A percentile compares a stretch with the other conserved stretches of the same genome.
Conservation (phyloP, 108 stramenopile genomes). For the Pseudonitzschia pungens region DNA sequence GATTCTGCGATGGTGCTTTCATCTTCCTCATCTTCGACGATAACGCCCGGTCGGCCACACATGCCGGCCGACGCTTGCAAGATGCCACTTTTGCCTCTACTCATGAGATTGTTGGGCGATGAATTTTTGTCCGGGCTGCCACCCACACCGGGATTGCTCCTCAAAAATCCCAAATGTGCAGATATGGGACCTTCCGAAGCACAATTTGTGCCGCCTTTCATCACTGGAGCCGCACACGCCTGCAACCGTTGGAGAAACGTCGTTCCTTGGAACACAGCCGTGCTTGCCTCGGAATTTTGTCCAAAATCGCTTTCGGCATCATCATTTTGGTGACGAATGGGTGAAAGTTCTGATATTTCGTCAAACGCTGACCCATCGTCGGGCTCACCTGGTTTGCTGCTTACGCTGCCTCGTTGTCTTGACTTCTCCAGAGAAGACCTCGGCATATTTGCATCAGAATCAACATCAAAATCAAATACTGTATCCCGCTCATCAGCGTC, state of each 20-base stretch:
- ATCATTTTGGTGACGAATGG: slow-evolving; percentile 49
- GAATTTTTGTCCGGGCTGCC: not conserved
- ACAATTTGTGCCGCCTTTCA: slow-evolving; percentile 16
- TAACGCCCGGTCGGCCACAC: slow-evolving; percentile 67
- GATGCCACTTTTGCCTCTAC: slow-evolving; percentile 11
- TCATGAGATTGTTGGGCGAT: not conserved
- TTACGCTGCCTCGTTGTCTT: slow-evolving; percentile 11
- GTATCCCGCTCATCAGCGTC: slow-evolving; percentile 36
- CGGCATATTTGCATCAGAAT: not conserved
- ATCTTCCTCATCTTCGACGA: slow-evolving; percentile 43
- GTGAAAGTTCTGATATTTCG: slow-evolving; percentile 44
- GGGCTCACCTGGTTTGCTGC: slow-evolving; percentile 1
- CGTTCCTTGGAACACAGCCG: slow-evolving; percentile 39
- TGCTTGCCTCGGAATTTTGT: slow-evolving; percentile 48
- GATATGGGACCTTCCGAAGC: slow-evolving; percentile 35
- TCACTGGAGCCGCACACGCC: slow-evolving; percentile 59
- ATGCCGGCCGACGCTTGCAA: slow-evolving; percentile 40
- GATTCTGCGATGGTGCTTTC: slow-evolving; percentile 13
- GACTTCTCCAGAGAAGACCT: not conserved
- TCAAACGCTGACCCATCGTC: slow-evolving; percentile 22
- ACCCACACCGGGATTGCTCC: slow-evolving; percentile 41
- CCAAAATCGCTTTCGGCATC: slow-evolving; percentile 35
- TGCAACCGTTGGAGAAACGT: slow-evolving; percentile 51
- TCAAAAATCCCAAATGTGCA: slow-evolving; percentile 63
- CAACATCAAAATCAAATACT: slow-evolving; percentile 37